These are phyloP conservation scores for Actinomucor elegans DNA, from an alignment of 371 early-diverging fungal genomes.

Conservation along the genomic window DNA sequence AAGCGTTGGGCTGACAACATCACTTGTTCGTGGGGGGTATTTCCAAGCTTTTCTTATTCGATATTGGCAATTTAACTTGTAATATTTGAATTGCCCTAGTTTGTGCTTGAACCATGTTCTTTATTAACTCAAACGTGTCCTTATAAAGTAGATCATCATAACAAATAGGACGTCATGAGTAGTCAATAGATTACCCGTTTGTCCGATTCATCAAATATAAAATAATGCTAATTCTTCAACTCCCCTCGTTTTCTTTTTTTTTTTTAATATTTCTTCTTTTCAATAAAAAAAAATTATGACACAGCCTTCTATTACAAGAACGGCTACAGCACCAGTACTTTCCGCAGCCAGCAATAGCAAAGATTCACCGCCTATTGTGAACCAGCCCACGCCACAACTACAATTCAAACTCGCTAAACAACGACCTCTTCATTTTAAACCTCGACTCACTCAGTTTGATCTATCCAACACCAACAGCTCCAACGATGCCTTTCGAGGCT, in stretches of 20 bases:
- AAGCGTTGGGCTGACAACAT: no score
- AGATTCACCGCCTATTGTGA: neutral
- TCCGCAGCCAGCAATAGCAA: neutral
- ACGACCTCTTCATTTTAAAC: conserved; percentile 35
- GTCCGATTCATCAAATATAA: no score
- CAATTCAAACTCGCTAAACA: conserved; percentile 19
- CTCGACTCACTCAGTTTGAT: conserved; percentile 47
- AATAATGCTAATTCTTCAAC: no score
- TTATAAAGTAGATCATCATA: no score
- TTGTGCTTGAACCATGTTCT: no score
- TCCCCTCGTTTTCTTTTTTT: neutral
- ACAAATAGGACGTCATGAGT: no score
- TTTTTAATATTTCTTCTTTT: neutral
- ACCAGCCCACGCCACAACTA: neutral
- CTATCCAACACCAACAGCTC: conserved; percentile 42
- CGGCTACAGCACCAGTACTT: conserved; percentile 14
- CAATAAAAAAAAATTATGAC: neutral
- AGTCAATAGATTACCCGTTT: no score
- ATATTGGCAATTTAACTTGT: no score
- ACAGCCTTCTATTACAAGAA: conserved; percentile 9
- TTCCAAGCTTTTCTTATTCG: no score
- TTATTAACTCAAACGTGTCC: no score
- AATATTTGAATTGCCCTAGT: no score
- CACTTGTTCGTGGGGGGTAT: no score
- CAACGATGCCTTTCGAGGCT: conserved; percentile 75